phyloP scores from a whole-genome alignment of 2,329 filamentous ascomycete genomes.

The Pseudogymnoascus sp. region DNA sequence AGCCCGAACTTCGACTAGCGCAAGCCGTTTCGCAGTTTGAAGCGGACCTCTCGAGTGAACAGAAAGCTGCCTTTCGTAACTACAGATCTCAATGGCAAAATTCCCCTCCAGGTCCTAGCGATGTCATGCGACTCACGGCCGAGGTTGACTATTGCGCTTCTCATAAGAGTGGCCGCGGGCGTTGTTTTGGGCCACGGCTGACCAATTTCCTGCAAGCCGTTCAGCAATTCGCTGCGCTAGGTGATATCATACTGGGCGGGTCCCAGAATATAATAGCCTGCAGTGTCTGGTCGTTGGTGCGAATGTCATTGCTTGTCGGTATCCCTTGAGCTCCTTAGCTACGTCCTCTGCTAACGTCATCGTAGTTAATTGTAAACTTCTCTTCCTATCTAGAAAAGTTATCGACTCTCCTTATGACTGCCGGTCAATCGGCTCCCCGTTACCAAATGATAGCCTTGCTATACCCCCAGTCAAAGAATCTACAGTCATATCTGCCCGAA shows the following conservation, averaged over 20 bases:
- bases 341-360: constrained; percentile 13
- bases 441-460: constrained; percentile 33
- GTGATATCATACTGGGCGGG: constrained; percentile 34
- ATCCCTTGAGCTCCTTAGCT: constrained; percentile 10
- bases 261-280: constrained; percentile 39
- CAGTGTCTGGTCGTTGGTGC: constrained; percentile 38
- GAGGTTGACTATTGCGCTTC: constrained; percentile 28
- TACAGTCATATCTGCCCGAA: constrained; percentile 32
- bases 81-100: constrained; percentile 16
- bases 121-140: constrained; percentile 36
- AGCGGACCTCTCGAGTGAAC: constrained; percentile 28
- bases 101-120: constrained; percentile 25
- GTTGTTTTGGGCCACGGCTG: constrained; percentile 35
- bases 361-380: constrained; percentile 27
- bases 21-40: constrained; percentile 36
- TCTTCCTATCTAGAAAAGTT: constrained; percentile 33
- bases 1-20: constrained; percentile 34
- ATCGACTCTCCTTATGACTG: constrained; percentile 34
- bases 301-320: constrained; percentile 35
- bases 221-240: constrained; percentile 38
- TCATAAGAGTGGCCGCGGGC: constrained; percentile 12
- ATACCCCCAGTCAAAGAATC: constrained; percentile 31
- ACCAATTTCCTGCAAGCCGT: constrained; percentile 34
- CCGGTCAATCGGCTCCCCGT: constrained; percentile 34
- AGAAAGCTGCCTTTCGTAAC: constrained; percentile 28